These are phyloP conservation scores for Hyphodiscus sp. DNA, from an alignment of 2,329 filamentous ascomycete species.

Conservation along the genomic window DNA sequence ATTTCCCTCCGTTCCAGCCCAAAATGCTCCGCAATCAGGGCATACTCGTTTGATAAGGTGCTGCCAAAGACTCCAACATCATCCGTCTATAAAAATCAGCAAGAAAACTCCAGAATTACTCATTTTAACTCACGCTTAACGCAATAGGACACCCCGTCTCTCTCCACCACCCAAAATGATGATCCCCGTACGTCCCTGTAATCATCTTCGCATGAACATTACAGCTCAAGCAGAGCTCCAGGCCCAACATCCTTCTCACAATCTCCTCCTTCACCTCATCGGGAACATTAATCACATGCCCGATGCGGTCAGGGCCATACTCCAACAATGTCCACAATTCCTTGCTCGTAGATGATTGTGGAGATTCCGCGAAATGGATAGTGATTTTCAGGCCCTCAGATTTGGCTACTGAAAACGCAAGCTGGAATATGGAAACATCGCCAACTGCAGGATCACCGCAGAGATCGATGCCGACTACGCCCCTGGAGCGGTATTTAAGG, in stretches of 20 bases:
- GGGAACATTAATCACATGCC: constrained; percentile 72
- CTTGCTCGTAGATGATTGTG: constrained; percentile 44
- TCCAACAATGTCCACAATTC: constrained; percentile 60
- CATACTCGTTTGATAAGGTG: constrained; percentile 69
- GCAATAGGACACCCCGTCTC: constrained; percentile 54
- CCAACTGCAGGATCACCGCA: constrained; percentile 68
- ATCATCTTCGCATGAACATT: constrained; percentile 75
- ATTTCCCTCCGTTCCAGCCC: constrained; percentile 42
- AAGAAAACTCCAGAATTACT: not conserved
- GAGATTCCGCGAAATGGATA: constrained; percentile 71
- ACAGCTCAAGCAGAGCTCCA: constrained; percentile 75
- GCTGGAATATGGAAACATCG: constrained; percentile 51
- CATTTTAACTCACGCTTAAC: constrained; percentile 53
- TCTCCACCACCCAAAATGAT: constrained; percentile 75
- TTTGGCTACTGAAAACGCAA: constrained; percentile 53
- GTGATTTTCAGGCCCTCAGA: constrained; percentile 55
- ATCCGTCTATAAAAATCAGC: constrained; percentile 54
- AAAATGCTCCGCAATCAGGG: constrained; percentile 66
- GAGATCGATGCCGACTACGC: constrained; percentile 69
- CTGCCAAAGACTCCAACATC: constrained; percentile 79
- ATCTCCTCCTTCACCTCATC: constrained; percentile 53
- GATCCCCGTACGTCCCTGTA: constrained; percentile 54
- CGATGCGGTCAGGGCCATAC: constrained; percentile 62
- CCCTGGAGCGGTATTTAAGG: constrained; percentile 41
- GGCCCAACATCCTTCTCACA: constrained; percentile 45